Base-by-base conservation (phyloP, 2,329 filamentous ascomycete genomes). In the Penicillium sp. region DNA sequence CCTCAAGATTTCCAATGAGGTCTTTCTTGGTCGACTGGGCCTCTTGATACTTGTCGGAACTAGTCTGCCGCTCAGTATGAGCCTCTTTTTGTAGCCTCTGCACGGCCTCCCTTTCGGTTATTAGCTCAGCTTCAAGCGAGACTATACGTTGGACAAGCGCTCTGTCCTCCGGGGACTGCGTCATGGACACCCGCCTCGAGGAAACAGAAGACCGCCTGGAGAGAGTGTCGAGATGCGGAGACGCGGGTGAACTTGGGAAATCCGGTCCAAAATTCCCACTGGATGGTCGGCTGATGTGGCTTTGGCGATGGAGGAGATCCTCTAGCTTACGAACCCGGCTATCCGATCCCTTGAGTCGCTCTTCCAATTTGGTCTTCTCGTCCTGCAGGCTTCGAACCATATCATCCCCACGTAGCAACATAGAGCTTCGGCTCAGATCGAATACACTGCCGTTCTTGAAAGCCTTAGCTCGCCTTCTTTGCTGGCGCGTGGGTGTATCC, bases 381-480 rank as follows among this genome's bases (percentile, higher is more conserved):
- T 92, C 90, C 71, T 90, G 90, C n/a, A 98, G 75, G 62, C 80
- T 89, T 70, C 82, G 83, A 33, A 90, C 83, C 60, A 93, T 80
- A 61, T 97, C 93, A 67, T 96, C 92, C n/a, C 91, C 92, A 39
- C 91, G 87, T 14, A 96, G 85, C 67, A 96, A 78, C 10, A 97
- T 83, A 1, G 92, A 93, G 63, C 91, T 96, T 68, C 89, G 87
- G n/a, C 92, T 92, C 60, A 97, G 83, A 71, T 98, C 95, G 67
- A 97, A 92, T 37, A 98, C 85, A 70, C 95, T 98, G 16, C 95
- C 95, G 70, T 96, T 95, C 72, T 97, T 97, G 80, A 99, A 98
- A 5, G 92, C 92, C 72, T 93, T 96, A 7, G 95, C 85, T 56
- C 92, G 86, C 74, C 92, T 93, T 59, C 88, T 85, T 70, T 96